phyloP scores from a whole-genome alignment of 495 filamentous ascomycete species.

The Tuber brumale region DNA sequence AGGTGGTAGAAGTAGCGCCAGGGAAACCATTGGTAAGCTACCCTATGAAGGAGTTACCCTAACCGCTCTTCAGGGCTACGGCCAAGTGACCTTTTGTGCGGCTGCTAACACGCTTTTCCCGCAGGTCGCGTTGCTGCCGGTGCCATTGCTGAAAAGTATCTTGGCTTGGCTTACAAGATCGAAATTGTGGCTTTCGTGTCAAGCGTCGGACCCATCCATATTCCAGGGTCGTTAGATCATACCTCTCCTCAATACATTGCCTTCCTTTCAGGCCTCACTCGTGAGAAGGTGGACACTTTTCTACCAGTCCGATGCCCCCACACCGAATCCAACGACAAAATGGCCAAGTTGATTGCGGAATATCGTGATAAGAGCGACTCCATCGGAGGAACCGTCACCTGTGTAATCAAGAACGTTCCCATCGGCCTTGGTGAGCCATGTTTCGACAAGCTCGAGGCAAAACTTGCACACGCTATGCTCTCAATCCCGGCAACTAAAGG shows the following conservation, averaged over 20 bases:
- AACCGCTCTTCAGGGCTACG: background rate
- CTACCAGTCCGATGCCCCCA: constrained; percentile 83
- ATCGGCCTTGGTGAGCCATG: constrained; percentile 85
- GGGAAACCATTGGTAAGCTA: constrained; percentile 76
- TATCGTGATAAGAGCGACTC: constrained; percentile 79
- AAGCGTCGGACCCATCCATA: constrained; percentile 73
- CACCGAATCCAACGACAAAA: constrained; percentile 55
- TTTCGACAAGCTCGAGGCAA: constrained; percentile 95
- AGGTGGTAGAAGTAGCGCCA: constrained; percentile 82
- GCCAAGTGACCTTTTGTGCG: background rate
- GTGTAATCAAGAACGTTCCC: constrained; percentile 86
- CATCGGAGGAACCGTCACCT: constrained; percentile 93
- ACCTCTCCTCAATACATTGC: constrained; percentile 80
- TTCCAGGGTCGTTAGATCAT: constrained; percentile 69
- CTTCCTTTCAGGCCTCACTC: constrained; percentile 65
- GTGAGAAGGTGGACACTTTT: constrained; percentile 73
- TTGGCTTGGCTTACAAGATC: constrained; percentile 68
- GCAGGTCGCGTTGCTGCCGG: constrained; percentile 81
- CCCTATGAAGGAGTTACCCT: background rate
- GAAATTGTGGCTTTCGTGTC: constrained; percentile 89
- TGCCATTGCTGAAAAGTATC: constrained; percentile 89
- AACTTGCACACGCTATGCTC: constrained; percentile 92
- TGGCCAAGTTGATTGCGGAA: constrained; percentile 73
- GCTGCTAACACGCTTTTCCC: constrained; percentile 7
- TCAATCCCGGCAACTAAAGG: constrained; percentile 95